Conservation (phyloP, 169 alveolate genomes). For the Eimeria praecox region DNA sequence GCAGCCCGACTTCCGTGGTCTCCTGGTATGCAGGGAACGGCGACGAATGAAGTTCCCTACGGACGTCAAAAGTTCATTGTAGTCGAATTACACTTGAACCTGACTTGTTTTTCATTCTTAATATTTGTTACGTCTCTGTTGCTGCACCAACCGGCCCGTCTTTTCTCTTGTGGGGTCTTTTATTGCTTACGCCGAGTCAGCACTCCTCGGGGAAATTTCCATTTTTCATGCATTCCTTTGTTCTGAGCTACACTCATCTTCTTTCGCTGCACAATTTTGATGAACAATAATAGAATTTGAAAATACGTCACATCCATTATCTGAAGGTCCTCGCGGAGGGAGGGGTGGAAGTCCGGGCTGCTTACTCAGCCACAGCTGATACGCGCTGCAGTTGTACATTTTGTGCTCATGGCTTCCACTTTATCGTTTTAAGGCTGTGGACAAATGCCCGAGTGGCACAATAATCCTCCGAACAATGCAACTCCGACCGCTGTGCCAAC, state of each 20-base stretch:
- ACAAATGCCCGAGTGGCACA: conserved; percentile 5
- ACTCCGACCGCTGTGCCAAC: neutral
- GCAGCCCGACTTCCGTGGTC: neutral
- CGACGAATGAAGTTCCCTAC: neutral
- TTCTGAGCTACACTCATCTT: neutral
- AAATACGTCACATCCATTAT: neutral
- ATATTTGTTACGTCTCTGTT: neutral
- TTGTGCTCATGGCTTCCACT: neutral
- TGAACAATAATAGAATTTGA: neutral
- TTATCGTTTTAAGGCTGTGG: neutral
- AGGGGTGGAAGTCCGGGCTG: neutral
- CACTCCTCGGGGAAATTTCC: neutral
- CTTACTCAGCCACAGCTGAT: neutral
- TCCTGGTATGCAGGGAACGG: neutral
- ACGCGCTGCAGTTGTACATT: neutral
- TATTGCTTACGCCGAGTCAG: neutral
- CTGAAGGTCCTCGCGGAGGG: neutral
- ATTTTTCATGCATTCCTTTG: neutral
- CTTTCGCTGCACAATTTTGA: neutral
- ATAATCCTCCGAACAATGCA: neutral
- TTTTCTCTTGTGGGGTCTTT: neutral
- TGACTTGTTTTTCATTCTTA: neutral
- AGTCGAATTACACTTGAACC: neutral
- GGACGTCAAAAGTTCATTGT: neutral
- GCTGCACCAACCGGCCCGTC: neutral